Evolutionary conservation across 306 rosid genomes (phyloP), one percentile per base, ranked within the genome.

Genomic region (Cucurbita pepo): DNA sequence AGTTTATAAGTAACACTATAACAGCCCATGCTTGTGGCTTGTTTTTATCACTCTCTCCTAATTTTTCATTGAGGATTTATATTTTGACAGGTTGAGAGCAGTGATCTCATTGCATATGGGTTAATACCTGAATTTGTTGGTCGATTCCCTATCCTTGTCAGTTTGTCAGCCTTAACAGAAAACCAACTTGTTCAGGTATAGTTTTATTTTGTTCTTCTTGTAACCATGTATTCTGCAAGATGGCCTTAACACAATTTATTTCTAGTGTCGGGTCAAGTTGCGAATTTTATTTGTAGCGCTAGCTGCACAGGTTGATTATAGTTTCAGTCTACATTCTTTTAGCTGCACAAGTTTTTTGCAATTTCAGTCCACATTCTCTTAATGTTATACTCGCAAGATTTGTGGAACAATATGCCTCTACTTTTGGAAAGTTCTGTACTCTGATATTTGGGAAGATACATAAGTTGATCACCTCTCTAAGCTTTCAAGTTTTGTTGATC

Each of bases 121-220:
- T 84, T 95, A 73, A 91, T 95, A 79, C 97, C 99, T 44, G 99
- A 91, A 78, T 95, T 95, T 85, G 99, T 95, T 74, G 99, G 99
- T 73, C 82, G 97, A 19, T 95, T 95, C 83, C 99, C 99, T 44
- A 76, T 95, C 72, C 96, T 95, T 69, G 99, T 89, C 86, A 95
- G 92, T 75, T 82, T 95, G 76, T 85, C 91, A 8, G 97, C 99
- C 60, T 87, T 95, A 71, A 91, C 91, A 18, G 97, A 91, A 81
- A 72, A 85, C 75, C 99, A 95, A 82, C 91, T 95, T 59, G 86
- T 95, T 82, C 90, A 89, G 99, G 99, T 95, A 56, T 54, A 54
- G 55, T 44, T 53, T 47, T n/a, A 43, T 34, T 71, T 21, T 56
- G 25, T 10, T 71, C 72, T 65, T 77, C 53, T 44, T 63, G 71